Percentiles rank a stretch among this genome's conserved stretches.
These are phyloP conservation scores for Raphanus raphanistrum DNA, from an alignment of 345 rosid genomes.

Conservation along the genomic window DNA sequence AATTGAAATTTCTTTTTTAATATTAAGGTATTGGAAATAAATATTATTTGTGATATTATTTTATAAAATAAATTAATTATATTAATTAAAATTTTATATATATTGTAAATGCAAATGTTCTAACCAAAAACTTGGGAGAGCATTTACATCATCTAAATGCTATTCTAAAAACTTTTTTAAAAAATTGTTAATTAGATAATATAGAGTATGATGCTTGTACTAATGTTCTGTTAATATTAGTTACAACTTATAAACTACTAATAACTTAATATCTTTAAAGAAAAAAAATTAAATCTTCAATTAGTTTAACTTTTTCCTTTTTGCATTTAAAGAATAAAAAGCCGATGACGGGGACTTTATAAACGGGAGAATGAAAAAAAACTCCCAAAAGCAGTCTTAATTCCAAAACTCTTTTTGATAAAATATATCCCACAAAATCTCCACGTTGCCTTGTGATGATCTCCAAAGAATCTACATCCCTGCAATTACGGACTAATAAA, in stretches of 20 bases:
- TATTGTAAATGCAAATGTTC: too few relatives aligned
- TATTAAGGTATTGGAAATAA: too few relatives aligned
- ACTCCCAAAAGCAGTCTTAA: conserved; percentile 15
- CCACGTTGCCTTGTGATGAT: conserved; percentile 28
- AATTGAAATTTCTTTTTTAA: too few relatives aligned
- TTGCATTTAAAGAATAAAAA: neutral
- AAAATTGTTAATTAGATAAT: too few relatives aligned
- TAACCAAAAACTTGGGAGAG: too few relatives aligned
- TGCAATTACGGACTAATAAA: conserved; percentile 33
- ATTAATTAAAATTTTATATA: too few relatives aligned
- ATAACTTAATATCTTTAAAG: neutral
- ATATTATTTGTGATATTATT: too few relatives aligned
- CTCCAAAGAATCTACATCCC: conserved; percentile 36
- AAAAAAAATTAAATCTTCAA: neutral
- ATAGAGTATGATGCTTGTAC: too few relatives aligned
- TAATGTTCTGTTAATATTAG: neutral
- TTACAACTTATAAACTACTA: neutral
- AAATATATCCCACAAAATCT: conserved; percentile 21
- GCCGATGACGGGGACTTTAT: neutral
- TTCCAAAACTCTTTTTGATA: neutral
- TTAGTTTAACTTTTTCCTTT: neutral
- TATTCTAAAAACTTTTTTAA: too few relatives aligned
- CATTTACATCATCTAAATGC: too few relatives aligned
- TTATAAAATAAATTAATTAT: too few relatives aligned
- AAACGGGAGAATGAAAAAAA: neutral